Evolutionary conservation across 1,284 basidiomycete species (phyloP), one percentile per base, ranked within the genome.

Genomic region (Ganoderma multipileum): DNA sequence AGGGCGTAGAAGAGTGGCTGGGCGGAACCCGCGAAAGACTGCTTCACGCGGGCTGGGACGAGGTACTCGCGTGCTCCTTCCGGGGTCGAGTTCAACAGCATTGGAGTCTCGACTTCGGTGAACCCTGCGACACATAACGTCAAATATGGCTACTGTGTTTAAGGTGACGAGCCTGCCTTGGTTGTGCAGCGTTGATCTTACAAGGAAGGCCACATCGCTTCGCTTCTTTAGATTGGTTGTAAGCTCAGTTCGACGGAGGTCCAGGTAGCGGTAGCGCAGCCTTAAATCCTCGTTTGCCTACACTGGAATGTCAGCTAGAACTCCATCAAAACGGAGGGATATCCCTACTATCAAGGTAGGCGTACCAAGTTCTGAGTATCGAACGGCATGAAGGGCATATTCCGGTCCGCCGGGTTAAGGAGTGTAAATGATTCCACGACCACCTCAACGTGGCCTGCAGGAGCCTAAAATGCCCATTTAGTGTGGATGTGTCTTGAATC

Each of bases 41-140:
- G 68, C 54, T 79, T 77, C 55, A 85, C 76, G 61, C 97, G 91
- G n/a, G 93, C 90, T 38, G 97, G 96, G 52, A 98, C 96, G 57
- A 98, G 88, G 78, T 96, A 98, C 78, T 98, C 97, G 71, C 96
- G 87, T 0, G 96, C 96, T 38, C 97, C 96, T 82, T 98, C 97
- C 1, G 96, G 95, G 2, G 96, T 94, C 2, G 95, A 97, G 77
- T 94, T 92, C 47, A 98, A 88, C n/a, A 98, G 85, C 66, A 97
- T 86, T 18, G 96, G 97, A 0, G 97, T 98, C 80, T 98, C 96
- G 47, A 98, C 92, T 79, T 98, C 97, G 58, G 90, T 85, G 79
- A 98, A 98, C 72, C 86, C 94, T 95, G 71, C 62, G 54, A 38
- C 68, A 61, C 68, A 64, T 68, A 66, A 65, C 61, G 65, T 71